Evolutionary conservation across 495 filamentous ascomycete species (phyloP).

Genomic region (Aspergillus funiculosus): DNA sequence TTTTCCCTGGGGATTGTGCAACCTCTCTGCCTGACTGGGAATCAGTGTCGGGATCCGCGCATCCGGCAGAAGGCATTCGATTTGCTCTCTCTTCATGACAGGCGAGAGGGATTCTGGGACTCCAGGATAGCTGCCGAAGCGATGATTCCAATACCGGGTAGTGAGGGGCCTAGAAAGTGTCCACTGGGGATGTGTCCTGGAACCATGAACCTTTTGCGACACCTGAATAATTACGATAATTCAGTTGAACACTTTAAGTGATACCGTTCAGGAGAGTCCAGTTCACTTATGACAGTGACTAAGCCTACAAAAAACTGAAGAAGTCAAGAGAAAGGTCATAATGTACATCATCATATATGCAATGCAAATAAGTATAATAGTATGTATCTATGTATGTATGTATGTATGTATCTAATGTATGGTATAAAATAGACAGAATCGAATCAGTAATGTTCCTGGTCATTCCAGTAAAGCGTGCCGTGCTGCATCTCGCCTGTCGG

Average conservation of each 20-base stretch:
- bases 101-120: conserved; percentile 56
- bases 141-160: too few species aligned
- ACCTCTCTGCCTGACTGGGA: conserved; percentile 20
- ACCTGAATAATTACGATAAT: too few species aligned
- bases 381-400: background rate
- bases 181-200: too few species aligned
- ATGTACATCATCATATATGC: too few species aligned
- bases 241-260: too few species aligned
- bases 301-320: too few species aligned
- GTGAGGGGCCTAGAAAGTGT: too few species aligned
- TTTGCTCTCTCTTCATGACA: conserved; percentile 14
- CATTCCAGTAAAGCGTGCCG: conserved; percentile 58
- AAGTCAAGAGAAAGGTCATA: too few species aligned
- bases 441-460: conserved; percentile 43
- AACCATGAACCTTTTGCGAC: too few species aligned
- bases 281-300: too few species aligned
- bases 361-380: too few species aligned
- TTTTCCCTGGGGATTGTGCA: conserved; percentile 20
- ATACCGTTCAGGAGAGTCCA: too few species aligned
- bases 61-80: conserved; percentile 19
- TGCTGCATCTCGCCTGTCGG: conserved; percentile 61
- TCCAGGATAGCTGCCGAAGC: conserved; percentile 49
- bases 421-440: background rate
- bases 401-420: background rate
- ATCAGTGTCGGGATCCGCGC: conserved; percentile 17